phyloP scores from a whole-genome alignment of 2,329 filamentous ascomycete genomes.

The Emergomyces pasteurianus region DNA sequence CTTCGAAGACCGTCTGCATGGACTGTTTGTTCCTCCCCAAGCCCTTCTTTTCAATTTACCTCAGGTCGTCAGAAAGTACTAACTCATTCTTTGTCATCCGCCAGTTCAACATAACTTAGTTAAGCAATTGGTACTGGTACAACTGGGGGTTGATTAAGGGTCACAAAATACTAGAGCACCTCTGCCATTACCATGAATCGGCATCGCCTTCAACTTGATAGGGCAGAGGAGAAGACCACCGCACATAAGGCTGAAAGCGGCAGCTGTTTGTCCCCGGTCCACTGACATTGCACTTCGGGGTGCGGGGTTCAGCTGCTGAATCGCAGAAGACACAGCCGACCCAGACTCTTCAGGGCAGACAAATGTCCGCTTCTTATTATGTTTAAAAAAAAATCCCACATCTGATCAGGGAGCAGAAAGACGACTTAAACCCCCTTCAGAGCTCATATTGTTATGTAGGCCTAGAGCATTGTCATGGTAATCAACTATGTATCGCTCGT shows the following conservation, averaged over 20 bases:
- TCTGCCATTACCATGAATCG: conserved; percentile 43
- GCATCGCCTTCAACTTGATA: conserved; percentile 35
- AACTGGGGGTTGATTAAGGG: conserved; percentile 4
- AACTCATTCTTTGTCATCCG: too few species aligned
- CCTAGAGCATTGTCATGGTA: too few species aligned
- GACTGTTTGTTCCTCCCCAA: too few species aligned
- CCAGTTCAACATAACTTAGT: too few species aligned
- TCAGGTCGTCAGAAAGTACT: too few species aligned
- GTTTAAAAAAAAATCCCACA: not conserved
- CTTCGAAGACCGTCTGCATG: conserved; percentile 22
- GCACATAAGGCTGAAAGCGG: conserved; percentile 1
- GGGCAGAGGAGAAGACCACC: conserved; percentile 8
- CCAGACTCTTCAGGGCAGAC: not conserved
- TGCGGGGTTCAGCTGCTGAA: not conserved
- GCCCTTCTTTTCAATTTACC: too few species aligned
- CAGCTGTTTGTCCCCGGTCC: not conserved
- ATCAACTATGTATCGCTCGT: too few species aligned
- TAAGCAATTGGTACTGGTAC: too few species aligned
- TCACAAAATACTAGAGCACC: conserved; percentile 48
- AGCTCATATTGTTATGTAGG: not conserved
- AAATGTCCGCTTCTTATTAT: not conserved
- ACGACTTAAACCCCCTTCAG: not conserved
- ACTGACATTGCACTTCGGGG: not conserved
- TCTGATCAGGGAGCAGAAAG: too few species aligned
- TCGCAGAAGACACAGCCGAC: not conserved